These are phyloP conservation scores for Hygrocybe coccinea DNA, from an alignment of 768 basidiomycete species.

Conservation along the genomic window DNA sequence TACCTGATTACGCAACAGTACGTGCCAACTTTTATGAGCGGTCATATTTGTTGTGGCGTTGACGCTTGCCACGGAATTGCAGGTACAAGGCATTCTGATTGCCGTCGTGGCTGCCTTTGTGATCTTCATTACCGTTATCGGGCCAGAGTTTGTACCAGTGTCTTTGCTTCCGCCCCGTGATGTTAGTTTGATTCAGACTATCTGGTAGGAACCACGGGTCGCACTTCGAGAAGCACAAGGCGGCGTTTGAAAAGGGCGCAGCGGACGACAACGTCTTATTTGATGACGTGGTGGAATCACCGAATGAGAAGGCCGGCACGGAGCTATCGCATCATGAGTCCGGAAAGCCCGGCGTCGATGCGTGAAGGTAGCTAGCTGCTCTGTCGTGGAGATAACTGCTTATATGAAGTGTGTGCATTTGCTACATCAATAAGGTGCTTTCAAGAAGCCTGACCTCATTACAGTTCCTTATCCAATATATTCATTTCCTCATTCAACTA, in stretches of 20 bases:
- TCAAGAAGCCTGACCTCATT: too few species aligned
- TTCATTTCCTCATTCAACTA: too few species aligned
- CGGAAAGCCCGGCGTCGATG: too few species aligned
- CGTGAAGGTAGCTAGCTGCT: too few species aligned
- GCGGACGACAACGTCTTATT: constrained; percentile 40
- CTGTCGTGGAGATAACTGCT: too few species aligned
- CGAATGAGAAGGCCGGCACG: neutral
- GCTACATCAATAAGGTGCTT: too few species aligned
- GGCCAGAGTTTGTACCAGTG: constrained; percentile 55
- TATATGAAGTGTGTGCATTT: too few species aligned
- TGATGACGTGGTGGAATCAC: constrained; percentile 16
- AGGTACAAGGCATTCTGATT: constrained; percentile 84
- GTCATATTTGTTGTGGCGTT: neutral
- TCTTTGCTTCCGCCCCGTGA: neutral
- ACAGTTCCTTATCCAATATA: too few species aligned
- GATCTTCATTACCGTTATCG: constrained; percentile 69
- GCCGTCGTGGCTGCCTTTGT: constrained; percentile 77
- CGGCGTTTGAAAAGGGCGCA: constrained; percentile 76
- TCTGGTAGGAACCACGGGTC: constrained; percentile 58
- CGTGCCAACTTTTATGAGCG: neutral
- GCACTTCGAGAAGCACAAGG: constrained; percentile 79
- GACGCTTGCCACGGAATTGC: constrained; percentile 17
- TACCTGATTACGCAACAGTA: constrained; percentile 62
- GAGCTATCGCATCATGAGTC: too few species aligned
- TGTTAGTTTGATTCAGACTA: neutral